Evolutionary conservation across 495 filamentous ascomycete species (phyloP), one percentile per base, ranked within the genome.

Genomic region (Lepraria neglecta): DNA sequence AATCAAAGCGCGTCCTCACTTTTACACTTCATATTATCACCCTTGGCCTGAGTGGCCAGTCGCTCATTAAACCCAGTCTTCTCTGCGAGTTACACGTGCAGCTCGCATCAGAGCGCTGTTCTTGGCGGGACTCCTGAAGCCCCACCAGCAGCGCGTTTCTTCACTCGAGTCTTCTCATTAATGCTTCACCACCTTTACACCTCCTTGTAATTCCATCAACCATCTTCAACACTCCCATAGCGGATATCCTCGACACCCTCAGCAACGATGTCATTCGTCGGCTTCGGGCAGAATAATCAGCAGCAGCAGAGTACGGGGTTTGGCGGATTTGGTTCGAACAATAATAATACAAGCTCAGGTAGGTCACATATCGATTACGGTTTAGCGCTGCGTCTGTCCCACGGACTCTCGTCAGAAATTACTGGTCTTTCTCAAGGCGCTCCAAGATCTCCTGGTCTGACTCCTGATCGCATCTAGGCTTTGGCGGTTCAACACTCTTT

Each of bases 231-330:
- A 28, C 54, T 5, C 27, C 42, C 38, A 57, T 4, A 44, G 15
- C 35, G 56, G 35, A 21, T n/a, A 35, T 33, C 28, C 3, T 27
- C 27, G 28, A 35, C 24, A 46, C 42, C 43, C 15, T 59, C 52
- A 40, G 40, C 21, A n/a, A 62, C 35, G 59, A 79, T 79, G 75
- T 76, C 75, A 68, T 77, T 77, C 71, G 71, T 79, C 67, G 74
- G 80, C 67, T 87, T 87, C 71, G 84, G 84, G 68, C 76, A 81
- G 66, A 82, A 77, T 63, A 83, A 82, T 68, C 74, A 80, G 44
- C 64, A 71, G 48, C 69, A 69, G 54, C 75, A 79, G 63, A 78
- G 76, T 58, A 76, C 76, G 64, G 80, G 77, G 59, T 82, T 79
- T 68, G 76, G 77, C 31, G 78, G 76, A 33, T 80, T 87, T 69